Evolutionary conservation across 2,329 filamentous ascomycete genomes (phyloP), one percentile per base, ranked within the genome.

Genomic region (Fonsecaea pedrosoi): DNA sequence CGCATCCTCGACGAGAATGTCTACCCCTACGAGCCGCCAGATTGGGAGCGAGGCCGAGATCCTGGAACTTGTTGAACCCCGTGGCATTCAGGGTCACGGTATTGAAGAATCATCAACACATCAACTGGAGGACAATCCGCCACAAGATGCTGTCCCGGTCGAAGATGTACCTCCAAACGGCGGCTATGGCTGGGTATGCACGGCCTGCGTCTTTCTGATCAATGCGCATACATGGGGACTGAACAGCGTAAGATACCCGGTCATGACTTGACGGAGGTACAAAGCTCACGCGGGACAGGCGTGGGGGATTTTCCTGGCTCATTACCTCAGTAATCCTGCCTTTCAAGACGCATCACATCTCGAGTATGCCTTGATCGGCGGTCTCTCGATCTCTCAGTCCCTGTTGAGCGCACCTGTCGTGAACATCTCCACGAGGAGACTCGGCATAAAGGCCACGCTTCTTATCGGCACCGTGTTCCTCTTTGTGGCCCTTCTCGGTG

Each of bases 251-350:
- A 65, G 73, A 69, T 37, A 8, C 8, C 18, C 8, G 35, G 32
- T 32, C 2, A 13, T 4, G 18, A 42, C 18, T n/a, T 10, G 7
- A 25, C 25, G n/a, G 21, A 32, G 25, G 34, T 8, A 35, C 0
- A 6, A 32, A 35, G 37, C 54, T 55, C 42, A 55, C 18, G 15
- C 6, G 21, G 21, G 6, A 30, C 42, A 67, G 65, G 56, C 76
- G 18, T 83, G 80, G 67, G 79, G 78, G 40, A 77, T 83, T 25
- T 82, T 81, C 65, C 75, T 83, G 0, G 74, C 77, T 2, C 75
- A 81, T 60, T 83, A 80, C 62, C 73, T 82, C 5, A 64, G 73
- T 1, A 67, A 75, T 25, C 65, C 76, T 9, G 72, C 73, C 7
- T 77, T 76, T 45, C 68, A 72, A 2, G 66, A 62, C 13, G 71